A percentile compares a stretch with the other conserved stretches of the same genome.
Conservation (phyloP, 441 rosid genomes). For the Erodium trifolium region DNA sequence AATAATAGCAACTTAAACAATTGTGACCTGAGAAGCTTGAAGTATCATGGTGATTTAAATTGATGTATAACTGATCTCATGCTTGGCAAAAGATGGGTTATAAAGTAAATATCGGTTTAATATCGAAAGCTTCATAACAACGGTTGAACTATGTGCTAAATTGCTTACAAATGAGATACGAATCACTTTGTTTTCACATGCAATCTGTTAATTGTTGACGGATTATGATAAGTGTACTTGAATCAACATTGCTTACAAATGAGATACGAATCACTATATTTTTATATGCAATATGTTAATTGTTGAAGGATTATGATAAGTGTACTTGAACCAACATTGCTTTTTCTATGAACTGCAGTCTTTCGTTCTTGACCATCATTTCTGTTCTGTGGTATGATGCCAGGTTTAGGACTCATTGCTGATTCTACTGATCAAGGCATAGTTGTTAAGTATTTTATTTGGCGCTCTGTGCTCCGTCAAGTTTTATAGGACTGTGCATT, state of each 20-base stretch:
- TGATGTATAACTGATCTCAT: not conserved
- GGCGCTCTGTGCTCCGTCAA: slow-evolving; percentile 24
- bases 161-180: not conserved
- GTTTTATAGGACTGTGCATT: slow-evolving; percentile 26
- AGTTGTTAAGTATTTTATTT: slow-evolving; percentile 23
- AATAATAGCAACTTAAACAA: not conserved
- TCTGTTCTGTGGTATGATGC: slow-evolving; percentile 31
- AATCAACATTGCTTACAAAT: not conserved
- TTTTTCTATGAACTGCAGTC: slow-evolving; percentile 1
- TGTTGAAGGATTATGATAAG: not conserved
- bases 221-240: not conserved
- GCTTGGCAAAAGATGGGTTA: not conserved
- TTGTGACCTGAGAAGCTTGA: not conserved
- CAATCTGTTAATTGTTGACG: not conserved
- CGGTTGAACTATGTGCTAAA: not conserved
- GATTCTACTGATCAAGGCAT: slow-evolving; percentile 27
- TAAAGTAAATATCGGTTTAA: not conserved
- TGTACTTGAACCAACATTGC: not conserved
- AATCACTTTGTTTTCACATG: not conserved
- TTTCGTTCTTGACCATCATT: slow-evolving; percentile 20
- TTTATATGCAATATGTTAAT: not conserved
- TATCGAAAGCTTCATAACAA: not conserved
- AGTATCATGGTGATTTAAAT: not conserved
- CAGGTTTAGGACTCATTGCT: slow-evolving; percentile 45
- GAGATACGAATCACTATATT: not conserved